These are phyloP conservation scores for Leucosporidium creatinivorum DNA, from an alignment of 768 basidiomycete genomes.

Conservation along the genomic window DNA sequence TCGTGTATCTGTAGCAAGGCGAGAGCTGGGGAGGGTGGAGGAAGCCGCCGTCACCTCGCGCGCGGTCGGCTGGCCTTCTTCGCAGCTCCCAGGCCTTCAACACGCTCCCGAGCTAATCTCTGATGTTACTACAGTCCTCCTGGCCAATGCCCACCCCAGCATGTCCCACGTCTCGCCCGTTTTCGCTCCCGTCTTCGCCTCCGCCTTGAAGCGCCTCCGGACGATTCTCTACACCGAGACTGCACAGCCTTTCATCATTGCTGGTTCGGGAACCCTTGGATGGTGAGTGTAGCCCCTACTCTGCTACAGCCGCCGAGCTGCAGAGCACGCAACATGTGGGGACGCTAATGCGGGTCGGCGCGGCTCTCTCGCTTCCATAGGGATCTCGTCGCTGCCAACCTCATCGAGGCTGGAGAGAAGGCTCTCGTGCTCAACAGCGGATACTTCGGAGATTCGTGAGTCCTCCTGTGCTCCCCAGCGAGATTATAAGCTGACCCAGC, in stretches of 20 bases:
- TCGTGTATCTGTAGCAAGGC: no score
- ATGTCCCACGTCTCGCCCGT: slow-evolving; percentile 62
- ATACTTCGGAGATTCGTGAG: slow-evolving; percentile 88
- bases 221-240: slow-evolving; percentile 68
- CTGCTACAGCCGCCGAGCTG: background rate
- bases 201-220: slow-evolving; percentile 53
- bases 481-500: background rate
- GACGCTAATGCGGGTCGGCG: background rate
- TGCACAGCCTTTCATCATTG: slow-evolving; percentile 85
- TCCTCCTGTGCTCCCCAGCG: slow-evolving; percentile 39
- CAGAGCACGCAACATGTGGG: slow-evolving; percentile 1
- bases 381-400: slow-evolving; percentile 71
- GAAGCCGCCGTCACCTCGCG: no score
- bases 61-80: no score
- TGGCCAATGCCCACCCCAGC: slow-evolving; percentile 85
- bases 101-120: background rate
- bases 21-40: no score
- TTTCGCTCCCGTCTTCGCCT: slow-evolving; percentile 79
- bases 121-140: slow-evolving; percentile 56
- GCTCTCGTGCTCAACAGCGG: slow-evolving; percentile 80
- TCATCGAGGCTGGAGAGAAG: slow-evolving; percentile 67
- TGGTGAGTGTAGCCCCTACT: slow-evolving; percentile 50
- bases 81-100: no score
- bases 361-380: background rate
- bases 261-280: slow-evolving; percentile 90